phyloP scores from a whole-genome alignment of 768 basidiomycete genomes.

The Gloeopeniophorella convolvens region DNA sequence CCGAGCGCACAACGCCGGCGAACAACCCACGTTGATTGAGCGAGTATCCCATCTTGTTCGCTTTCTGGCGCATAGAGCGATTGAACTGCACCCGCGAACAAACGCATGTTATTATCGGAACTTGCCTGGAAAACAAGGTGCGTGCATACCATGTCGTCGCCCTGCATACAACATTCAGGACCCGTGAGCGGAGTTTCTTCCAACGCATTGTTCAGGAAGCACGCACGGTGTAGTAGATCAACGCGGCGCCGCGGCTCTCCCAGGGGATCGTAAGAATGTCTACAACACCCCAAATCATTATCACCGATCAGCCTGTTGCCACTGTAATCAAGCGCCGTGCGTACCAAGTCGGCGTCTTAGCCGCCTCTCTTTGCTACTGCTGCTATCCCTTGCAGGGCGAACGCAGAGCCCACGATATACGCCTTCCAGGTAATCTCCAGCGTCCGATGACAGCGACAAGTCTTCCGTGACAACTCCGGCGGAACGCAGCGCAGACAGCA shows the following conservation, averaged over 20 bases:
- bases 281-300: slow-evolving; percentile 16
- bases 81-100: slow-evolving; percentile 58
- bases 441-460: slow-evolving; percentile 55
- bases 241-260: slow-evolving; percentile 69
- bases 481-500: slow-evolving; percentile 51
- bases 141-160: slow-evolving; percentile 77
- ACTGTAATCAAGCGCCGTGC: slow-evolving; percentile 7
- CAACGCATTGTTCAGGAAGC: neutral
- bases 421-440: slow-evolving; percentile 61
- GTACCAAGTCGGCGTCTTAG: slow-evolving; percentile 62
- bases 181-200: neutral
- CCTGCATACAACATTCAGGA: slow-evolving; percentile 36
- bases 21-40: slow-evolving; percentile 86
- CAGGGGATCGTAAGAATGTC: slow-evolving; percentile 84
- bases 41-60: slow-evolving; percentile 71
- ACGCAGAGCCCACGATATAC: slow-evolving; percentile 77
- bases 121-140: neutral
- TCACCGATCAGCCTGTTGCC: neutral
- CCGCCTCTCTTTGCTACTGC: slow-evolving; percentile 31
- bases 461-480: slow-evolving; percentile 73
- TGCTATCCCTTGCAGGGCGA: neutral
- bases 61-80: slow-evolving; percentile 80
- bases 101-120: slow-evolving; percentile 7
- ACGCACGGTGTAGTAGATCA: slow-evolving; percentile 86
- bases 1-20: slow-evolving; percentile 64